These are phyloP conservation scores for Epicoccum nigrum DNA, from an alignment of 2,329 filamentous ascomycete genomes.

Conservation along the genomic window DNA sequence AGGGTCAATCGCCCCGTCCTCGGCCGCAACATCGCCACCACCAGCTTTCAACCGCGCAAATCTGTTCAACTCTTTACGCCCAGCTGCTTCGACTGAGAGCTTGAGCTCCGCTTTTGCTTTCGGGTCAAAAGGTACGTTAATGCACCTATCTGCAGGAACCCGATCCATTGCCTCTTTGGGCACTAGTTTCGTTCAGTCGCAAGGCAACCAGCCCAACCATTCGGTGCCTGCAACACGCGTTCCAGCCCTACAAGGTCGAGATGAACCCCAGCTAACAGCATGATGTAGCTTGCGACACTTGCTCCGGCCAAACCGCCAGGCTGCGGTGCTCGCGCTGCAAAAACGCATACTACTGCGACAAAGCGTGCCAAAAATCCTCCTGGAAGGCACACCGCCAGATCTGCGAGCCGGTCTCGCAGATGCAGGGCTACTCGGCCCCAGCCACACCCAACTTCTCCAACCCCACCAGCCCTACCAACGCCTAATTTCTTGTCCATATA, in stretches of 20 bases:
- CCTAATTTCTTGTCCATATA: slow-evolving; percentile 19
- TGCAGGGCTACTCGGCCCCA: slow-evolving; percentile 31
- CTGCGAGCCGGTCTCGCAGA: slow-evolving; percentile 45
- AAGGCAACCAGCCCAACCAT: slow-evolving; percentile 15
- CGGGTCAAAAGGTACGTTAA: slow-evolving; percentile 36
- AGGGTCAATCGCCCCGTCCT: slow-evolving; percentile 27
- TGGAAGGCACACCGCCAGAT: slow-evolving; percentile 58
- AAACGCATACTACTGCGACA: slow-evolving; percentile 57
- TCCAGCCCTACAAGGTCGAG: not conserved
- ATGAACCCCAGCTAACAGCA: slow-evolving; percentile 2
- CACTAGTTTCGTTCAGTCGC: slow-evolving; percentile 16
- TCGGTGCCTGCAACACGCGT: slow-evolving; percentile 1
- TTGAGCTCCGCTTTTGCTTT: slow-evolving; percentile 29
- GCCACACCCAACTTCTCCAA: slow-evolving; percentile 37
- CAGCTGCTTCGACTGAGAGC: slow-evolving; percentile 34
- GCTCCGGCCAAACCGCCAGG: slow-evolving; percentile 29
- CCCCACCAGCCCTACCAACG: slow-evolving; percentile 31
- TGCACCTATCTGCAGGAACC: slow-evolving; percentile 36
- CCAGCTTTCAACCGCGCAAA: slow-evolving; percentile 33
- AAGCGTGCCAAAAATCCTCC: slow-evolving; percentile 58
- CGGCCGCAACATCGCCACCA: slow-evolving; percentile 24
- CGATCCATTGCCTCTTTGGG: slow-evolving; percentile 26
- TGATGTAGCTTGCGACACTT: slow-evolving; percentile 32
- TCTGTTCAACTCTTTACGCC: slow-evolving; percentile 31
- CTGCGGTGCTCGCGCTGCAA: slow-evolving; percentile 57